Evolutionary conservation across 2,329 filamentous ascomycete species (phyloP), one percentile per base, ranked within the genome.

Genomic region (Diaporthe ilicicola): DNA sequence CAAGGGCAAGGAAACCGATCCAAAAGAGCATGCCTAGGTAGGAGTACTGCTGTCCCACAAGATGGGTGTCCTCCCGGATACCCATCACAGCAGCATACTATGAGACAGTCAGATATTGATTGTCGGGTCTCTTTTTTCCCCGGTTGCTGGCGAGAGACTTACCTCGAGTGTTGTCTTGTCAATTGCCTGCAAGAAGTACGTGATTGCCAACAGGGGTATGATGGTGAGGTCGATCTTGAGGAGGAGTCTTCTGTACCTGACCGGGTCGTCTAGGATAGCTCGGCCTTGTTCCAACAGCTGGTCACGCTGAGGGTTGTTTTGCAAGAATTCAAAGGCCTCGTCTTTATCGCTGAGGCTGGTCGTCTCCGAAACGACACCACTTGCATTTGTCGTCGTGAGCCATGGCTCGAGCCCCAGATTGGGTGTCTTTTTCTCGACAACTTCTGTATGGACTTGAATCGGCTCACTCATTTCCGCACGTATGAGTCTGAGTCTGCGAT

Each of bases 1-100:
- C 82, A 6, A 81, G 81, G 3, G 78, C 80, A 1, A 85, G 77
- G 67, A 84, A 80, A 8, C 81, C 82, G 27, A 84, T 80, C 73
- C 84, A 85, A 5, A 79, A 72, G 56, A 84, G 79, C 13, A 83
- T 82, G 1, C 80, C 81, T 6, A 78, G 68, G 76, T 76, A 78
- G 32, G 72, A 76, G 56, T 82, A 84, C 61, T 83, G 72, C 53
- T 81, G 79, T 7, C 82, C 82, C 5, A 76, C 73, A 4, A 85
- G 78, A 15, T 82, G 73, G 0, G 77, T 75, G 19, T 78, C 75
- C 13, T 71, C 44, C n/a, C 73, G 67, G 62, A 78, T 76, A 48
- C 74, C 73, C 79, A 77, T 77, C 32, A 78, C 75, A 12, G 76
- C 76, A 1, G 76, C 70, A 29, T 77, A 79, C 56, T 48, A 24